These are phyloP conservation scores for Ascochyta lentis DNA, from an alignment of 2,329 filamentous ascomycete genomes.

Conservation along the genomic window DNA sequence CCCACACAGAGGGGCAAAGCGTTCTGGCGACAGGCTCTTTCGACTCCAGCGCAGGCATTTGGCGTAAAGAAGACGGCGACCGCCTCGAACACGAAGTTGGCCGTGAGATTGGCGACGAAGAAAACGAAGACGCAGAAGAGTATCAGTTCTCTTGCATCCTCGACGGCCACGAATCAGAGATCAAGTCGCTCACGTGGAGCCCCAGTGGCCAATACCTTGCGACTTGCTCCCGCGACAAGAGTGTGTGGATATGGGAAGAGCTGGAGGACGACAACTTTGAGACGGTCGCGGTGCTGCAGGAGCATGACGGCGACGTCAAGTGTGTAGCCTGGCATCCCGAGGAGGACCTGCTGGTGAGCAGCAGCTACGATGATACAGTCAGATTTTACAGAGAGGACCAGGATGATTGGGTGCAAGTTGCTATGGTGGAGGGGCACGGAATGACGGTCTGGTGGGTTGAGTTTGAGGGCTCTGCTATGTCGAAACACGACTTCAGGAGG, in stretches of 20 bases:
- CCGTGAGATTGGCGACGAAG: constrained; percentile 51
- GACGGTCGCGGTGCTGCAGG: constrained; percentile 91
- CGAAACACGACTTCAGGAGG: constrained; percentile 32
- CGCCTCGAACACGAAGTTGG: constrained; percentile 35
- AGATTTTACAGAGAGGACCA: constrained; percentile 87
- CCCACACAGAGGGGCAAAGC: constrained; percentile 63
- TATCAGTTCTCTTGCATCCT: constrained; percentile 93
- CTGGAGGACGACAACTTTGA: constrained; percentile 95
- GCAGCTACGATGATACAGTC: constrained; percentile 93
- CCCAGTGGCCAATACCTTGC: constrained; percentile 80
- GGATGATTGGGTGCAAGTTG: constrained; percentile 93
- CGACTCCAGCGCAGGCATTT: constrained; percentile 82
- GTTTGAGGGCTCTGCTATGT: constrained; percentile 60
- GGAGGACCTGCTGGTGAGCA: constrained; percentile 79
- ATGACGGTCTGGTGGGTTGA: constrained; percentile 92
- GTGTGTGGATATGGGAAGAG: constrained; percentile 98
- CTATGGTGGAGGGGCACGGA: constrained; percentile 77
- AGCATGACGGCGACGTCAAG: constrained; percentile 96
- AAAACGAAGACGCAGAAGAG: constrained; percentile 73
- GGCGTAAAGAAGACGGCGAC: constrained; percentile 72
- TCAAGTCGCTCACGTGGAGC: constrained; percentile 79
- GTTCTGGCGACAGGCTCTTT: constrained; percentile 93
- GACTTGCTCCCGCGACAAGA: constrained; percentile 91
- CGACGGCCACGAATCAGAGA: constrained; percentile 93
- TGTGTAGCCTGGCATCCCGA: constrained; percentile 90